Conservation (phyloP, 768 basidiomycete genomes). For the Pulveroboletus sp. region DNA sequence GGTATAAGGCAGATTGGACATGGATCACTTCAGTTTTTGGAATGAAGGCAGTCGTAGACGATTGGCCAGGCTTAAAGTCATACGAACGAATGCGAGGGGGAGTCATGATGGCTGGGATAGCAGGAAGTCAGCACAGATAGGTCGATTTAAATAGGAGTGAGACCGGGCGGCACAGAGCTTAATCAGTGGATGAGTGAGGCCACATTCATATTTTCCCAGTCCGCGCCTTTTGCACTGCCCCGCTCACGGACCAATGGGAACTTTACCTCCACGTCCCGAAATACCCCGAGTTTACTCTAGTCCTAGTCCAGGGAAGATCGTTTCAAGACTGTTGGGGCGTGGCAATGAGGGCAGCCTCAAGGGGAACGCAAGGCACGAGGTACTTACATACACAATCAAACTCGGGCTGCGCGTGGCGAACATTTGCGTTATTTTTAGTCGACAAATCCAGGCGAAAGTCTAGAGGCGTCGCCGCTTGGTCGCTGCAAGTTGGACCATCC, state of each 20-base stretch:
- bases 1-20: neutral
- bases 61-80: neutral
- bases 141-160: conserved; percentile 15
- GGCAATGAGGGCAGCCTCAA: conserved; percentile 22
- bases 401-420: no score
- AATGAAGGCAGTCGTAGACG: neutral
- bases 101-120: conserved; percentile 9
- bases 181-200: conserved; percentile 8
- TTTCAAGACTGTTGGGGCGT: conserved; percentile 11
- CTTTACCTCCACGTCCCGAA: conserved; percentile 15
- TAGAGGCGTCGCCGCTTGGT: no score
- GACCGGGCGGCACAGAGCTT: conserved; percentile 10
- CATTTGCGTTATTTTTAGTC: neutral
- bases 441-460: neutral
- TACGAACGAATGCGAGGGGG: conserved; percentile 5
- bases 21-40: conserved; percentile 2
- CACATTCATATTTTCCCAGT: neutral
- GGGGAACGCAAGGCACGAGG: conserved; percentile 12
- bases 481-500: no score
- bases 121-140: neutral
- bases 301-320: conserved; percentile 13
- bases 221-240: conserved; percentile 18
- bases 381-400: conserved; percentile 10
- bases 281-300: conserved; percentile 8
- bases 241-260: conserved; percentile 16